Evolutionary conservation across 2,329 filamentous ascomycete species (phyloP), one percentile per base, ranked within the genome.

Genomic region (Aspergillus persii): DNA sequence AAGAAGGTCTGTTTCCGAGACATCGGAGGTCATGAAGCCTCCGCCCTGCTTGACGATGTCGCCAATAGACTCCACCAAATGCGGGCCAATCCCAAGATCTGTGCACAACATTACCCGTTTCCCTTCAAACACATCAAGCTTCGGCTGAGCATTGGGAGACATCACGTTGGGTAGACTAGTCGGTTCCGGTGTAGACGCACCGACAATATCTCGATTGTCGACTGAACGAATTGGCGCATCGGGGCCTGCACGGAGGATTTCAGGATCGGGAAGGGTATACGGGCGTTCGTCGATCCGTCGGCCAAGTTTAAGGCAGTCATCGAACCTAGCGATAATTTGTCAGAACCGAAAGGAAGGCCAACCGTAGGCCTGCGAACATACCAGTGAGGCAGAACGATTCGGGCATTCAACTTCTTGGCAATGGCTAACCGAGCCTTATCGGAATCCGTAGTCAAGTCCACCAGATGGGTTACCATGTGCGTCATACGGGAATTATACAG

Each of bases 331-430:
- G 3, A 47, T 4, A 2, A 47, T 4, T n/a, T 41, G 26, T 47
- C 18, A 47, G 23, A 9, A 23, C 26, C 8, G 3, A 11, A 26
- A 15, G 2, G 4, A 5, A 9, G 18, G 11, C 11, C 44, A 23
- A 47, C 18, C 26, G 27, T 18, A 7, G 15, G 9, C 3, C 9
- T 8, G n/a, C 39, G 11, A 12, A 41, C 61, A 69, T 78, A 92
- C 91, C 95, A 98, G 72, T 98, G 95, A 41, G 95, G 95, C 54
- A 99, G 81, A 18, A 99, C 91, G 60, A 97, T 89, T 75, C 92
- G 93, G 74, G 86, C 86, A 56, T 86, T 86, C 56, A 91, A 80
- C 33, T 83, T 84, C 74, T 88, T 96, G 8, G 83, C 79, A 48
- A 80, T 64, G 0, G 88, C 89, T 56, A 85, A 72, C 51, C 66